Evolutionary conservation across 169 alveolate genomes (phyloP).

Genomic region (Fabrea salina): DNA sequence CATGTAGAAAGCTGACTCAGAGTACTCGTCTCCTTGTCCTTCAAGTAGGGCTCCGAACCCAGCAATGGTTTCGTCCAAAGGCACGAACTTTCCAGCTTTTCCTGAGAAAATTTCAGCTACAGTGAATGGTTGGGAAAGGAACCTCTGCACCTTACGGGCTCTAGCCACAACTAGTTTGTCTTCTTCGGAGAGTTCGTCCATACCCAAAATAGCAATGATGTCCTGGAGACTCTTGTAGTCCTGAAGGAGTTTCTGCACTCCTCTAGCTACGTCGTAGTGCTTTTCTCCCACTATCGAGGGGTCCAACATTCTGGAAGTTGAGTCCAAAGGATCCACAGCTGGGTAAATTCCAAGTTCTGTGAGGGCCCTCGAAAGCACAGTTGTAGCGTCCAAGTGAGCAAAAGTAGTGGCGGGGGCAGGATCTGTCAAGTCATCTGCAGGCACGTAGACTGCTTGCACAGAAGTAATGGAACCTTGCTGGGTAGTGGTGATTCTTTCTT

Average conservation of each 20-base stretch:
- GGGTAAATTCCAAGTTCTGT: constrained; percentile 98
- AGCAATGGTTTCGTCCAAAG: constrained; percentile 86
- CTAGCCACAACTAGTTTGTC: constrained; percentile 96
- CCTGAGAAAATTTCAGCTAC: constrained; percentile 97
- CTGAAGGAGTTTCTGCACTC: constrained; percentile 93
- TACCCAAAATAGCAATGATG: constrained; percentile 94
- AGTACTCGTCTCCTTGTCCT: constrained; percentile 89
- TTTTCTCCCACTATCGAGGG: constrained; percentile 85
- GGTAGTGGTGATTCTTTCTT: constrained; percentile 96
- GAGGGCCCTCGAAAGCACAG: constrained; percentile 94
- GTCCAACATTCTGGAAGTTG: constrained; percentile 93
- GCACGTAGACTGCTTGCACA: constrained; percentile 98
- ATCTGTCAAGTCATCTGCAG: constrained; percentile 98
- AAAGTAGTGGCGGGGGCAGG: constrained; percentile 99
- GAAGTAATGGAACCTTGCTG: constrained; percentile 97
- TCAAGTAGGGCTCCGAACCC: constrained; percentile 70
- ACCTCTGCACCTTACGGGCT: constrained; percentile 94
- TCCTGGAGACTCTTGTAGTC: constrained; percentile 94
- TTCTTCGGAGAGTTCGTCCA: constrained; percentile 95
- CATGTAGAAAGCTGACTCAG: constrained; percentile 97
- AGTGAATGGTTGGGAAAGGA: constrained; percentile 96
- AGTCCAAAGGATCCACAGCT: constrained; percentile 98
- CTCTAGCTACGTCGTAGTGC: constrained; percentile 93
- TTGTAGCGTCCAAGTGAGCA: constrained; percentile 97
- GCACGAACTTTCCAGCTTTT: constrained; percentile 93